Percentiles rank a stretch among this genome's conserved stretches.
These are phyloP conservation scores for Phlyctochytrium planicorne DNA, from an alignment of 192 early-diverging fungal genomes.

Conservation along the genomic window DNA sequence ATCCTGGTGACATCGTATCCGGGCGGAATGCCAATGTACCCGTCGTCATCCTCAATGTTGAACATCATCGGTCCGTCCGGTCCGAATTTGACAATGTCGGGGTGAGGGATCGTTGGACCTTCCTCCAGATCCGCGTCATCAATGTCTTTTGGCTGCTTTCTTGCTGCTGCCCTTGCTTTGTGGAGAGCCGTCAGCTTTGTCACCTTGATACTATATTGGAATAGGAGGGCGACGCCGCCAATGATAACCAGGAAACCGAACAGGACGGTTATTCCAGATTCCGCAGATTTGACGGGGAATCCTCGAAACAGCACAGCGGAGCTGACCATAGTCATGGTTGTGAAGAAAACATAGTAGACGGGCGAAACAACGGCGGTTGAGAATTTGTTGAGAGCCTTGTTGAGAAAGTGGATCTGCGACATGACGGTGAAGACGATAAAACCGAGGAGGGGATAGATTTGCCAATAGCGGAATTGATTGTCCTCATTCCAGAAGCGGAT, in stretches of 20 bases:
- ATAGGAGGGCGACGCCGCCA: conserved; percentile 43
- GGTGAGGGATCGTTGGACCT: no score
- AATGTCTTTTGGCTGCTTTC: conserved; percentile 5
- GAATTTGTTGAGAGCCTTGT: conserved; percentile 67
- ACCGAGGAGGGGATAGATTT: conserved; percentile 53
- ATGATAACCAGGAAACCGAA: conserved; percentile 57
- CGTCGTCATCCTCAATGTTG: no score
- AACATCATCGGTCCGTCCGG: no score
- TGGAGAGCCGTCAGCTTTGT: background rate
- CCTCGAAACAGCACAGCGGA: conserved; percentile 62
- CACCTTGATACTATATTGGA: conserved; percentile 19
- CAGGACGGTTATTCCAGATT: conserved; percentile 24
- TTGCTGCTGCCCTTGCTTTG: background rate
- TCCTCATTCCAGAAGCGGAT: conserved; percentile 38
- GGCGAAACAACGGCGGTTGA: conserved; percentile 72
- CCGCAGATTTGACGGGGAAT: conserved; percentile 6
- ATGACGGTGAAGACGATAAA: conserved; percentile 50
- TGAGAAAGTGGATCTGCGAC: conserved; percentile 62
- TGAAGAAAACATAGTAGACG: conserved; percentile 69
- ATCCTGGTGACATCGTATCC: no score
- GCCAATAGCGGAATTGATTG: conserved; percentile 66
- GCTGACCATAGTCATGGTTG: conserved; percentile 55
- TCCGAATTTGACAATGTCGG: no score
- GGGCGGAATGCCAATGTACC: no score
- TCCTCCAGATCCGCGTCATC: background rate